Base-by-base conservation (phyloP, 257 asterid genomes). In the Solanum raphanifolium region DNA sequence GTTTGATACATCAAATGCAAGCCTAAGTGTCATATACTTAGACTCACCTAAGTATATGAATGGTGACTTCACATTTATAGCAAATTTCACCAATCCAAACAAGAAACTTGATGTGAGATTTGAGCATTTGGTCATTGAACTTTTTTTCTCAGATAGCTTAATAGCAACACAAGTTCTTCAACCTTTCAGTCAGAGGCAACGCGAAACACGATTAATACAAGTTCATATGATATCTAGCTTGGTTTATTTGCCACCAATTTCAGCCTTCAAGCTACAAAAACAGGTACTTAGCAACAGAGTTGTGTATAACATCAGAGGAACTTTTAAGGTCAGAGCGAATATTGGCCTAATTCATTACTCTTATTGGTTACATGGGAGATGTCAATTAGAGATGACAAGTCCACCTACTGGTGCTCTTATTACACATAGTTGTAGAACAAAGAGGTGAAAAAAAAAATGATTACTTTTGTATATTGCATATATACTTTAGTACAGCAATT, bases 81-180 rank as follows among this genome's bases (percentile, higher is more conserved):
- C 97, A 5, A 97, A 97, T 83, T 91, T 97, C 79, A 91, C 99
- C 5, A 97, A 97, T 89, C 99, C 99, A 5, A 97, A 96, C 82
- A 89, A 89, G 91, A 97, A 93, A 83, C 87, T 97, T 88, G 89
- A 90, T 39, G 95, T 95, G 16, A 91, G 90, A 35, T 95, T 90
- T 20, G 98, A 97, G 92, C 90, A 92, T 90, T 76, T 94, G 72
- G 81, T 83, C 13, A 65, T 95, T 23, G 95, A 94, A 93, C 95
- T 97, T 46, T 93, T 76, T 88, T 97, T 94, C 87, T 87, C 89
- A 7, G 98, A 92, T 20, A 90, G 74, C 73, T 38, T 87, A 3
- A 87, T 95, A 62, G 98, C 96, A 36, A 90, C 92, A 32, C 95
- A 92, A 81, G 88, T 84, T 86, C 81, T 95, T 85, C 94, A 83